Base-by-base conservation (phyloP, 192 early-diverging fungal species). In the Coemansia sp. region DNA sequence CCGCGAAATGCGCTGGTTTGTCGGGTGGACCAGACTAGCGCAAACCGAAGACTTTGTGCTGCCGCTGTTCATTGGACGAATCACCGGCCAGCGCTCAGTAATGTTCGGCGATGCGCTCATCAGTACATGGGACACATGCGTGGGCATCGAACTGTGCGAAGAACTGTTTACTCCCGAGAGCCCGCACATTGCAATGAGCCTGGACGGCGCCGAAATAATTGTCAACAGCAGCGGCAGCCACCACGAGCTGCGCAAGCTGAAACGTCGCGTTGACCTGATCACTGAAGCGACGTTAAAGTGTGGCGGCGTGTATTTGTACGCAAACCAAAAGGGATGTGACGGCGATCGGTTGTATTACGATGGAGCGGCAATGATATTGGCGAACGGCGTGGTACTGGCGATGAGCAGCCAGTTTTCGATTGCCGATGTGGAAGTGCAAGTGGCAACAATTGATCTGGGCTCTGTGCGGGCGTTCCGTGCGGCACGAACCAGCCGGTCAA, bases 271-370 rank as follows among this genome's bases (percentile, higher is more conserved):
- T 11, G 91, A 96, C 23, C 82, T 99, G 59, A 94, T 99, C 27
- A 76, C 85, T 2, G 90, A 89, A 38, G 97, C 97, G 4, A 99
- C 95, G 35, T 75, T 83, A 10, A 97, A 96, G 85, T 88, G 87
- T 27, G 97, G 97, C 64, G 97, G 97, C 21, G 82, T 95, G 8
- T 99, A 99, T 67, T 67, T 98, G 26, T 99, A 99, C 61, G 77
- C 96, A 8, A 99, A 99, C 74, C 95, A 97, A 66, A 86, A 92
- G 71, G 97, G 97, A 1, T 99, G 97, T 64, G 97, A 99, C 64
- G 97, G 95, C 26, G 97, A 99, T 71, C 88, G 97, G 19, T 78
- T 97, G 22, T 99, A 99, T 80, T 99, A 97, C 58, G 97, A 99
- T 62, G 97, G 96, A 12, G 90, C 90, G 45, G 85, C 91, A 0